These are phyloP conservation scores for Smithsoniella earleae DNA, from an alignment of 163 green algal species.

Conservation along the genomic window DNA sequence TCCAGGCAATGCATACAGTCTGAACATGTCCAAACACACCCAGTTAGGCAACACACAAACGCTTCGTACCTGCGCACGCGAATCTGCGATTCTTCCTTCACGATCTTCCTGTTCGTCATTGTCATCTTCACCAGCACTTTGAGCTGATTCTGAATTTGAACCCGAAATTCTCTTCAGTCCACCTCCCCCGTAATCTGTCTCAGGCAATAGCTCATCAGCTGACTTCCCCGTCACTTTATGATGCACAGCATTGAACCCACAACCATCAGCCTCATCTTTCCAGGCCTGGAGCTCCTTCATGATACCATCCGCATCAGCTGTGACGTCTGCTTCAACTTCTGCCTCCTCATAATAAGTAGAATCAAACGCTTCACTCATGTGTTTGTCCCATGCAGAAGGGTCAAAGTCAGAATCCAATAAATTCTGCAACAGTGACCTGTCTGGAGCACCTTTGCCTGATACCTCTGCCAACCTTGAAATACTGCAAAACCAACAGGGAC, in stretches of 20 bases:
- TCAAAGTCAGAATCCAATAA: conserved; percentile 87
- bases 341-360: conserved; percentile 74
- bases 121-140: too few relatives aligned
- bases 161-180: not conserved
- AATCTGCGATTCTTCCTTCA: too few relatives aligned
- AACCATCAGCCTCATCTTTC: not conserved
- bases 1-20: too few relatives aligned
- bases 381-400: conserved; percentile 76
- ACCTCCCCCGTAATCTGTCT: not conserved
- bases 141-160: too few relatives aligned
- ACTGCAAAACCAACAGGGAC: conserved; percentile 29
- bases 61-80: too few relatives aligned
- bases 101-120: too few relatives aligned
- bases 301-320: not conserved
- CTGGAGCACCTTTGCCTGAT: conserved; percentile 36
- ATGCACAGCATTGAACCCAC: conserved; percentile 19
- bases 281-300: not conserved
- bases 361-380: conserved; percentile 79
- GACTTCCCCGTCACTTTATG: conserved; percentile 30
- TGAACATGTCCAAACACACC: too few relatives aligned
- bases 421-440: conserved; percentile 44
- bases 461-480: conserved; percentile 17
- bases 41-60: too few relatives aligned
- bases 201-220: not conserved
- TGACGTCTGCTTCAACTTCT: not conserved